A percentile compares a stretch with the other conserved stretches of the same genome.
phyloP scores from a whole-genome alignment of 495 filamentous ascomycete genomes.

The Penicillium dipodomyicola region DNA sequence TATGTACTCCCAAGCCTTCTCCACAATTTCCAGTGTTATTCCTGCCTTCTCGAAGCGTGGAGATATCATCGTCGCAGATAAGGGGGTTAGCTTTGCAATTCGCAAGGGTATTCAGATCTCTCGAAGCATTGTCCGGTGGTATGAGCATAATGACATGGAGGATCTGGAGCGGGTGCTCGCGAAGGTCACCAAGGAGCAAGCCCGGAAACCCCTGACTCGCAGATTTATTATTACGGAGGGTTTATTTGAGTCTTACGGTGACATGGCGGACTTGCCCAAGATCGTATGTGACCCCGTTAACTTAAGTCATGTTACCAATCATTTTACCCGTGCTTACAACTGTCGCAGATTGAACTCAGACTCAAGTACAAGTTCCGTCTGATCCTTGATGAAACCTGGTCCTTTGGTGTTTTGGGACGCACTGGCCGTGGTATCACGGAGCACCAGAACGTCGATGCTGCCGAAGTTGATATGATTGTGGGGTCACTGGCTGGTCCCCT shows the following conservation, averaged over 20 bases:
- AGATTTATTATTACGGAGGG: slow-evolving; percentile 97
- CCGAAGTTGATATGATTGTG: slow-evolving; percentile 91
- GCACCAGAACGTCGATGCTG: slow-evolving; percentile 89
- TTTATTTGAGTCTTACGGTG: slow-evolving; percentile 86
- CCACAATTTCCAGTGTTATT: slow-evolving; percentile 89
- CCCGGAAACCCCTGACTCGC: slow-evolving; percentile 81
- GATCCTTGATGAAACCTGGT: slow-evolving; percentile 95
- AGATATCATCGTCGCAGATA: slow-evolving; percentile 98
- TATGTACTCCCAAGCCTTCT: slow-evolving; percentile 92
- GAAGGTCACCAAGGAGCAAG: slow-evolving; percentile 83
- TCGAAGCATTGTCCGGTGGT: slow-evolving; percentile 86
- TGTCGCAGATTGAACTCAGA: slow-evolving; percentile 75
- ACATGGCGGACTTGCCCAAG: slow-evolving; percentile 79
- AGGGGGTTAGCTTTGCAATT: slow-evolving; percentile 88
- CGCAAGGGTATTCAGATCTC: slow-evolving; percentile 92
- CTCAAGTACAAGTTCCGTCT: slow-evolving; percentile 95
- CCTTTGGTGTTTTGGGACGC: slow-evolving; percentile 87
- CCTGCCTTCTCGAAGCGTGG: slow-evolving; percentile 95
- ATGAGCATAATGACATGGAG: slow-evolving; percentile 93
- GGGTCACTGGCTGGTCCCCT: slow-evolving; percentile 88
- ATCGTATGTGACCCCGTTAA: slow-evolving; percentile 57
- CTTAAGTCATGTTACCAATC: not conserved
- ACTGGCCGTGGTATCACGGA: slow-evolving; percentile 92
- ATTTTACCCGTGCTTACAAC: not conserved
- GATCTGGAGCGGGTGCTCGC: slow-evolving; percentile 84